Evolutionary conservation across 2,329 filamentous ascomycete species (phyloP).

Genomic region (Amauroascus niger): DNA sequence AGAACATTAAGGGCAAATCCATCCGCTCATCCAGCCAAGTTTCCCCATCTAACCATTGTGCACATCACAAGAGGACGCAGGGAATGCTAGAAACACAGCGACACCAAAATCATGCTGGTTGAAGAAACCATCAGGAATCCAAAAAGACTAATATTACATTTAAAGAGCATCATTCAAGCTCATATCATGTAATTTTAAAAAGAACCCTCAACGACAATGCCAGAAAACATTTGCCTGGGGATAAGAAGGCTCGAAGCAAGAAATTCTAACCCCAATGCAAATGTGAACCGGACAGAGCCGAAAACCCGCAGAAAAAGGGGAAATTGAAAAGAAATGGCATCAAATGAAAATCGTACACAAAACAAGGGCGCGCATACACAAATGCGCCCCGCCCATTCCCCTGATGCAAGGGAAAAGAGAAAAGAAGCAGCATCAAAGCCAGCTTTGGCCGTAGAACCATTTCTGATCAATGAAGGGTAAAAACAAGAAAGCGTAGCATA

Average conservation of each 20-base stretch:
- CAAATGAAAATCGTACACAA: not conserved
- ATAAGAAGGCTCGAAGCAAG: not conserved
- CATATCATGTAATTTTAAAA: conserved; percentile 7
- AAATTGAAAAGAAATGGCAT: not conserved
- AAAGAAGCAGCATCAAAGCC: conserved; percentile 32
- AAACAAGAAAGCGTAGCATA: not conserved
- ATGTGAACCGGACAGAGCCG: not conserved
- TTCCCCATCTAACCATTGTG: not conserved
- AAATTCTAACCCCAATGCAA: conserved; percentile 1
- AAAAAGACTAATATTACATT: conserved; percentile 10
- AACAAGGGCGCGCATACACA: not conserved
- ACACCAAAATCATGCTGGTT: not conserved
- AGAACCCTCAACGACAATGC: conserved; percentile 1
- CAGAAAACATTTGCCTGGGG: not conserved
- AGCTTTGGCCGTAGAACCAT: conserved; percentile 32
- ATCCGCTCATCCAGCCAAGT: too few relatives aligned
- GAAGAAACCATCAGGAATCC: not conserved
- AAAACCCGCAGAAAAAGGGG: not conserved
- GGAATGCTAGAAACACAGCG: not conserved
- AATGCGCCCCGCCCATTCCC: not conserved
- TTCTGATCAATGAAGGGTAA: not conserved
- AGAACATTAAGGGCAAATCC: not conserved
- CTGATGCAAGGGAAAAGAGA: conserved; percentile 2
- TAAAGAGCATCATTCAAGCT: conserved; percentile 4
- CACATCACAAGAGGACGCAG: not conserved